Evolutionary conservation across 805 yeast species (phyloP).

Genomic region (Yamadazyma kitorensis): DNA sequence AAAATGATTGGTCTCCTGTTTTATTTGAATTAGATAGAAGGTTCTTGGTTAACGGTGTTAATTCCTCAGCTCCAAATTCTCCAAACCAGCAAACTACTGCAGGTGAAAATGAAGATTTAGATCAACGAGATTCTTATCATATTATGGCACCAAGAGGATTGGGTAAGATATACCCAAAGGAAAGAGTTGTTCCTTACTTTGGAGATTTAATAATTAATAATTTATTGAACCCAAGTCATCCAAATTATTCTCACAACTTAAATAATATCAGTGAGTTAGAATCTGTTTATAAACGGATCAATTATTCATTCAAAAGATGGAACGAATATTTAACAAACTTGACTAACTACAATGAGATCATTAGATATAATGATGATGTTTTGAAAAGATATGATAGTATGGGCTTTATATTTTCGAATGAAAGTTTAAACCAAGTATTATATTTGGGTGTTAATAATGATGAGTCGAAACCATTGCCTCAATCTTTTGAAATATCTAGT

Average conservation of each 20-base stretch:
- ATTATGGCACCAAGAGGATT: slow-evolving; percentile 86
- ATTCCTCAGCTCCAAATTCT: slow-evolving; percentile 16
- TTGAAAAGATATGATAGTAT: slow-evolving; percentile 36
- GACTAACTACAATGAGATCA: slow-evolving; percentile 40
- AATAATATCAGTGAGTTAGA: slow-evolving; percentile 54
- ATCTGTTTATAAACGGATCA: slow-evolving; percentile 62
- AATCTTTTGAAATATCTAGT: slow-evolving; percentile 4
- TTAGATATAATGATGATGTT: slow-evolving; percentile 39
- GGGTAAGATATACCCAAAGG: slow-evolving; percentile 72
- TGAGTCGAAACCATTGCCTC: slow-evolving; percentile 19
- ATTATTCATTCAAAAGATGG: slow-evolving; percentile 81
- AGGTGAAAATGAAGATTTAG: not conserved
- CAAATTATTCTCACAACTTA: slow-evolving; percentile 7
- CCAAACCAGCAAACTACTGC: slow-evolving; percentile 5
- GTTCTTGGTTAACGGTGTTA: slow-evolving; percentile 44
- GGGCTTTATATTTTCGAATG: slow-evolving; percentile 44
- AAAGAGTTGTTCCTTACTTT: slow-evolving; percentile 81
- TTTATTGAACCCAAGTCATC: slow-evolving; percentile 4
- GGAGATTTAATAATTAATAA: slow-evolving; percentile 73
- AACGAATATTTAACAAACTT: slow-evolving; percentile 59
- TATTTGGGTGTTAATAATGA: slow-evolving; percentile 39
- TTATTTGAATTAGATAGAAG: slow-evolving; percentile 84
- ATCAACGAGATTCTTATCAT: slow-evolving; percentile 52
- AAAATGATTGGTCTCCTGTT: slow-evolving; percentile 90
- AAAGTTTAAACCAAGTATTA: slow-evolving; percentile 41